Evolutionary conservation across 352 stramenopile genomes (phyloP).

Genomic region (Pythium phragmitis): DNA sequence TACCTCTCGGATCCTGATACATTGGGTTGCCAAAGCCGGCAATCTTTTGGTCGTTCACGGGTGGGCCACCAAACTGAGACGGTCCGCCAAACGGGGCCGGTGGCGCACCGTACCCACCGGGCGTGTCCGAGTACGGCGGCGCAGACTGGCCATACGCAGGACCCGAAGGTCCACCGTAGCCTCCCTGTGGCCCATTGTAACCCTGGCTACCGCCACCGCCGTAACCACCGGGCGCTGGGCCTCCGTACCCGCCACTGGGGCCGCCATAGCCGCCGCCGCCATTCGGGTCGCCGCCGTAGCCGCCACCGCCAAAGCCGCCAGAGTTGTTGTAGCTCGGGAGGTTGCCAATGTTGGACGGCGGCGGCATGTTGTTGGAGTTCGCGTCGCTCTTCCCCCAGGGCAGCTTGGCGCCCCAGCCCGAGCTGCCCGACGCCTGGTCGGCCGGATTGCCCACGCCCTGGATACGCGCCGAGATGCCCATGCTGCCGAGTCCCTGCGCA

Average conservation of each 20-base stretch:
- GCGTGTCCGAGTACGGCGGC: constrained; percentile 31
- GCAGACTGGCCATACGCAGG: constrained; percentile 29
- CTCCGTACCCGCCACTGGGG: constrained; percentile 32
- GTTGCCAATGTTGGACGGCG: constrained; percentile 51
- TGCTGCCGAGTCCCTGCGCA: constrained; percentile 49
- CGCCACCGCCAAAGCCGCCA: constrained; percentile 44
- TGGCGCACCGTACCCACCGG: constrained; percentile 24
- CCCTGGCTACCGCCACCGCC: constrained; percentile 21
- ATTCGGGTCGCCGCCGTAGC: constrained; percentile 21
- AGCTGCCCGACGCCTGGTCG: constrained; percentile 38
- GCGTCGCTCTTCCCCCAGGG: constrained; percentile 53
- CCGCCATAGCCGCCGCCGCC: constrained; percentile 31
- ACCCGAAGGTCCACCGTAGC: constrained; percentile 26
- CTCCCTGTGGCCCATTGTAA: constrained; percentile 33
- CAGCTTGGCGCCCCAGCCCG: constrained; percentile 72
- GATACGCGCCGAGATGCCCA: constrained; percentile 84
- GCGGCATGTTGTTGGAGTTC: constrained; percentile 49
- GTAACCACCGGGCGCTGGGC: constrained; percentile 25
- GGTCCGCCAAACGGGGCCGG: constrained; percentile 39
- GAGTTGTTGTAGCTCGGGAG: constrained; percentile 50
- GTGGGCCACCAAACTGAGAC: constrained; percentile 42
- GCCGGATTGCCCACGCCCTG: constrained; percentile 72
- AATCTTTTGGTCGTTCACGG: constrained; percentile 81
- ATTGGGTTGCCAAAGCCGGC: constrained; percentile 95
- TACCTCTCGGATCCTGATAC: constrained; percentile 89